Evolutionary conservation across 371 early-diverging fungal genomes (phyloP).

Genomic region (Nematocida displodere): DNA sequence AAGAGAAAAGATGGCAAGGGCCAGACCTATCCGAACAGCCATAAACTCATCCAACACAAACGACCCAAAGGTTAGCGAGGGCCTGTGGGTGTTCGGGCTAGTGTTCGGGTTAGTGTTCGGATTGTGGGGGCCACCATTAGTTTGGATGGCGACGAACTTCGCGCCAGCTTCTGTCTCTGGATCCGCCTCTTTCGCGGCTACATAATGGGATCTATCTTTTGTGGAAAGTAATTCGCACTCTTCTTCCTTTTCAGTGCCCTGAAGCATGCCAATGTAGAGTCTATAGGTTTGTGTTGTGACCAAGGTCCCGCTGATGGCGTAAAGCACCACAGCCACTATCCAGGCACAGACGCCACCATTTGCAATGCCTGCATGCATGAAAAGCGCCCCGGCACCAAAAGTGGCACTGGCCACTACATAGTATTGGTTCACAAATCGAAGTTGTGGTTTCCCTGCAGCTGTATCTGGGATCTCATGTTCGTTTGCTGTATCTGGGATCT

Average conservation of each 20-base stretch:
- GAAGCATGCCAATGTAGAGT: no score
- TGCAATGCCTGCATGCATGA: not conserved
- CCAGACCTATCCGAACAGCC: not conserved
- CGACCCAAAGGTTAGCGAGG: not conserved
- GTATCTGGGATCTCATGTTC: no score
- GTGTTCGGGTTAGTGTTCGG: no score
- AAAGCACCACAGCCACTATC: not conserved
- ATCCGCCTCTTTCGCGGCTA: not conserved
- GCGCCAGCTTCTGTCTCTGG: not conserved
- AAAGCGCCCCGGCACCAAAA: not conserved
- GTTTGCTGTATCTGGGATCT: no score
- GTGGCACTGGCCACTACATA: not conserved
- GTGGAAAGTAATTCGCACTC: no score
- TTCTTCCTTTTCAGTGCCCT: no score
- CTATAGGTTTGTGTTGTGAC: no score
- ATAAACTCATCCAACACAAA: no score
- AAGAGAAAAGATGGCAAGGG: not conserved
- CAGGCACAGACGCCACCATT: not conserved
- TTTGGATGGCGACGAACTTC: not conserved
- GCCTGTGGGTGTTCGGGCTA: no score
- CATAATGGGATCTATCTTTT: not conserved
- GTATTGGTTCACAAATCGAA: no score
- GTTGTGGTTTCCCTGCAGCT: no score
- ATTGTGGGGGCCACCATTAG: not conserved
- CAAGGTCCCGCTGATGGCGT: not conserved